A percentile compares a stretch with the other conserved stretches of the same genome.
phyloP scores from a whole-genome alignment of 768 basidiomycete species.

The Termitomyces sp. region DNA sequence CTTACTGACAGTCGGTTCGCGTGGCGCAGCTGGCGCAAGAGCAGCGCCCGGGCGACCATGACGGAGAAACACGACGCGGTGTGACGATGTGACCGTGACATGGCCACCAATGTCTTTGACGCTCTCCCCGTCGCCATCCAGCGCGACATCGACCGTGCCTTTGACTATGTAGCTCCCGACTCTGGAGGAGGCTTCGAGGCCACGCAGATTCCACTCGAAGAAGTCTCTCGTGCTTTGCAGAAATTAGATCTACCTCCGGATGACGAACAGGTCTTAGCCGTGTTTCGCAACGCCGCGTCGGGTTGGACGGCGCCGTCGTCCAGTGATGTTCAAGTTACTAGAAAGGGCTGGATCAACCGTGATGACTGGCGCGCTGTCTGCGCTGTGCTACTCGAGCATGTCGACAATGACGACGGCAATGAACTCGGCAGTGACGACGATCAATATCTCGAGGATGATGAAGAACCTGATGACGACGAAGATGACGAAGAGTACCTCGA shows the following conservation, averaged over 20 bases:
- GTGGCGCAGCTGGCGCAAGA: slow-evolving; percentile 10
- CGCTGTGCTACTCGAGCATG: slow-evolving; percentile 58
- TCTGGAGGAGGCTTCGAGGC: slow-evolving; percentile 5
- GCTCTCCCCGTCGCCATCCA: slow-evolving; percentile 36
- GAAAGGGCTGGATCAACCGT: slow-evolving; percentile 38
- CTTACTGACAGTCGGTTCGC: background rate
- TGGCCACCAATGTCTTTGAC: slow-evolving; percentile 22
- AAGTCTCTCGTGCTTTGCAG: slow-evolving; percentile 57
- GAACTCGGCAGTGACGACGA: slow-evolving; percentile 10
- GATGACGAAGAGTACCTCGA: slow-evolving; percentile 29
- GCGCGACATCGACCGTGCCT: slow-evolving; percentile 46
- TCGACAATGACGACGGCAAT: slow-evolving; percentile 18
- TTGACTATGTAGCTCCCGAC: slow-evolving; percentile 25
- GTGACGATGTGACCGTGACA: slow-evolving; percentile 12
- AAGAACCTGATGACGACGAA: slow-evolving; percentile 6
- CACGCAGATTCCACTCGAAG: slow-evolving; percentile 44
- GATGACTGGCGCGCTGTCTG: slow-evolving; percentile 82
- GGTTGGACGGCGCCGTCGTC: slow-evolving; percentile 50
- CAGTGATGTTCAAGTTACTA: slow-evolving; percentile 9
- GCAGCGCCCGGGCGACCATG: slow-evolving; percentile 12
- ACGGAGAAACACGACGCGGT: slow-evolving; percentile 1
- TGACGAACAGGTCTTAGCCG: slow-evolving; percentile 64
- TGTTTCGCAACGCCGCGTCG: slow-evolving; percentile 70
- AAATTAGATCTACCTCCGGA: slow-evolving; percentile 61
- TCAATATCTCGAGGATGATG: slow-evolving; percentile 12